A percentile compares a stretch with the other conserved stretches of the same genome.
phyloP scores from a whole-genome alignment of 2,329 filamentous ascomycete genomes.

The Phoma sp. region DNA sequence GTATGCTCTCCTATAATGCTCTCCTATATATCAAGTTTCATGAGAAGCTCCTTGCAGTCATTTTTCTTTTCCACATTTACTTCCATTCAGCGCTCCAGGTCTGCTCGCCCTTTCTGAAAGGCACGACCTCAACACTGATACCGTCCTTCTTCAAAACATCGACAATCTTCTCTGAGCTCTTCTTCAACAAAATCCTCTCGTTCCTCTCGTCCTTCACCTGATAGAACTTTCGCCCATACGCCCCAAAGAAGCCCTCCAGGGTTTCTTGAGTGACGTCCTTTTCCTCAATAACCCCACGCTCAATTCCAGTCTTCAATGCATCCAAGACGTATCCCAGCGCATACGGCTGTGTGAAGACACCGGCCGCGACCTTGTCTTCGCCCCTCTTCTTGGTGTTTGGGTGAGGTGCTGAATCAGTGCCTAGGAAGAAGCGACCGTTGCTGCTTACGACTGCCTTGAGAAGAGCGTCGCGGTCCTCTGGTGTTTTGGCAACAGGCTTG shows the following conservation, averaged over 20 bases:
- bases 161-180: conserved; percentile 60
- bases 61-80: conserved; percentile 7
- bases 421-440: conserved; percentile 74
- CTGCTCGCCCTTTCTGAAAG: conserved; percentile 67
- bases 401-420: conserved; percentile 74
- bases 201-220: conserved; percentile 52
- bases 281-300: conserved; percentile 59
- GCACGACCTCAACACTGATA: conserved; percentile 64
- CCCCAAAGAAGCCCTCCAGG: conserved; percentile 64
- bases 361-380: conserved; percentile 63
- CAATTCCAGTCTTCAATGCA: conserved; percentile 67
- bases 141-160: conserved; percentile 62
- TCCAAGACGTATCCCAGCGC: conserved; percentile 69
- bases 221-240: conserved; percentile 65
- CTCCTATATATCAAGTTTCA: no score
- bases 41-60: no score
- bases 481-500: conserved; percentile 70
- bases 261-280: conserved; percentile 61
- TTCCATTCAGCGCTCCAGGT: conserved; percentile 60
- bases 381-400: conserved; percentile 65
- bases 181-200: conserved; percentile 63
- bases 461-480: conserved; percentile 74
- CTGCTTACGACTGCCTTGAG: conserved; percentile 64
- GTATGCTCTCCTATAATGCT: no score
- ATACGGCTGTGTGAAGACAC: conserved; percentile 80